Conservation (phyloP, 2,329 filamentous ascomycete species). For the Penicillium sp. region DNA sequence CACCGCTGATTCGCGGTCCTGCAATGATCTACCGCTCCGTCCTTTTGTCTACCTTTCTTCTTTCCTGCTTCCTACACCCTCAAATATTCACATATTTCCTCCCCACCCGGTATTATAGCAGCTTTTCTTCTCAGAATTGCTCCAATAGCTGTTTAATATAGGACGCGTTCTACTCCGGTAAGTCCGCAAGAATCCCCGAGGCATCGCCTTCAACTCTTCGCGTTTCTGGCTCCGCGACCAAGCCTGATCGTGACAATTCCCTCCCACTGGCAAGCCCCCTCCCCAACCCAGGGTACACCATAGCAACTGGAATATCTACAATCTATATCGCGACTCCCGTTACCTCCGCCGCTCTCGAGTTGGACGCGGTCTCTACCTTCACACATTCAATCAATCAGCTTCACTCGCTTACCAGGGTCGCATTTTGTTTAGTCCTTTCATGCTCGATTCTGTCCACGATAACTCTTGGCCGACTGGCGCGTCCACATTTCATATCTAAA, state of each 20-base stretch:
- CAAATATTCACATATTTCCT: not conserved
- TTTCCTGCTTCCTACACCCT: constrained; percentile 13
- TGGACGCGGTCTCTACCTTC: constrained; percentile 5
- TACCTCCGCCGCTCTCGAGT: not conserved
- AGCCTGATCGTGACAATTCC: constrained; percentile 3
- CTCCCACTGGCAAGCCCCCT: not conserved
- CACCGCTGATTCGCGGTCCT: constrained; percentile 27
- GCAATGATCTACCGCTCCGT: constrained; percentile 38
- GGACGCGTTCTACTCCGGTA: constrained; percentile 15
- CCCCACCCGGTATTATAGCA: not conserved
- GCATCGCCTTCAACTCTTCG: constrained; percentile 1
- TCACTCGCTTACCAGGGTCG: constrained; percentile 18
- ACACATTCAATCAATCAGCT: constrained; percentile 2
- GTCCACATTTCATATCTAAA: constrained; percentile 16
- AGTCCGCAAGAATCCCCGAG: constrained; percentile 5
- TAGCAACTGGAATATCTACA: not conserved
- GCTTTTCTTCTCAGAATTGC: not conserved
- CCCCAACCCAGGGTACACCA: not conserved
- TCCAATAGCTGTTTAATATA: not conserved
- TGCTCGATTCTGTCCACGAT: constrained; percentile 14
- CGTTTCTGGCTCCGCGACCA: constrained; percentile 7
- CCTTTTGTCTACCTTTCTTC: constrained; percentile 31
- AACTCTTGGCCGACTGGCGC: constrained; percentile 30
- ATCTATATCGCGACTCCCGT: not conserved
- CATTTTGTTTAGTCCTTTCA: constrained; percentile 20